A percentile compares a stretch with the other conserved stretches of the same genome.
Conservation (phyloP, 2,329 filamentous ascomycete species). For the Xylariaceae sp. region DNA sequence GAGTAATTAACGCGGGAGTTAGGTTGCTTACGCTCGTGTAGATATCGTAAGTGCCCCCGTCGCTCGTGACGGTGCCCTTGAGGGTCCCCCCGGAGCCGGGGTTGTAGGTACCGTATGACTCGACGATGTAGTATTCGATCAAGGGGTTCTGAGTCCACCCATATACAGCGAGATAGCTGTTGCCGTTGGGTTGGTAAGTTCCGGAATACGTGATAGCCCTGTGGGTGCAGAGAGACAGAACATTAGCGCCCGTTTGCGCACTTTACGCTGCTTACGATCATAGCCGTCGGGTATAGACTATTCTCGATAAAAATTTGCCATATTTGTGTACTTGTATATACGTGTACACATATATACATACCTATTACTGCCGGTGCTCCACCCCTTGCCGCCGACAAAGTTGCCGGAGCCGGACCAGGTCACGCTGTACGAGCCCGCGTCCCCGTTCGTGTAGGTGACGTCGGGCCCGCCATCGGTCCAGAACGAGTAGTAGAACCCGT, state of each 20-base stretch:
- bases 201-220: conserved; percentile 42
- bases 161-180: conserved; percentile 57
- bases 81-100: conserved; percentile 49
- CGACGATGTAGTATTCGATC: conserved; percentile 62
- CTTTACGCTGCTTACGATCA: too few relatives aligned
- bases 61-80: conserved; percentile 53
- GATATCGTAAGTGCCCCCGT: conserved; percentile 57
- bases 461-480: conserved; percentile 45
- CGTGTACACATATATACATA: conserved; percentile 32
- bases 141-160: conserved; percentile 47
- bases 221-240: background rate
- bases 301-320: too few relatives aligned
- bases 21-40: conserved; percentile 40
- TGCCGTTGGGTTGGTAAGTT: conserved; percentile 42
- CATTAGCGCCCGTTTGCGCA: background rate
- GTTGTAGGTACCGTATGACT: conserved; percentile 53
- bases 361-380: conserved; percentile 55
- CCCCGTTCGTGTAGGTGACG: conserved; percentile 46
- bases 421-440: conserved; percentile 45
- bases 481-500: conserved; percentile 44
- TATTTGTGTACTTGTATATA: too few relatives aligned
- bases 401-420: conserved; percentile 51
- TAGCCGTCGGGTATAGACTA: too few relatives aligned
- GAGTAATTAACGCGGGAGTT: background rate
- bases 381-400: conserved; percentile 62